Base-by-base conservation (phyloP, 176 grass and related monocot species). In the Olyra latifolia region DNA sequence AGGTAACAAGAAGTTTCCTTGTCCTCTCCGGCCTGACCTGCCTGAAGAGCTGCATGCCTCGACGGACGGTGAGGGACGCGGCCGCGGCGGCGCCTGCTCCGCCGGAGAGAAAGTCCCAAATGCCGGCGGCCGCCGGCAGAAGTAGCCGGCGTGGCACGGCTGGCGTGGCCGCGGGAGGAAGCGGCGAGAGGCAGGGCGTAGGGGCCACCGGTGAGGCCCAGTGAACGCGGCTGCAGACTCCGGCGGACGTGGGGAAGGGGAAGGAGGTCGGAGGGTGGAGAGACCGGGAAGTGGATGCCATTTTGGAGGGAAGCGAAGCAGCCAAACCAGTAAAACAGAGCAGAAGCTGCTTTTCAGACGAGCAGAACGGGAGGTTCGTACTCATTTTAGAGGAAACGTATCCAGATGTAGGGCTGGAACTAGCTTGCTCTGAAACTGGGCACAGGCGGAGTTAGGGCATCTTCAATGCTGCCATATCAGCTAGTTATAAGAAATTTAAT, bases 1-100 rank as follows among this genome's bases (percentile, higher is more conserved):
- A 64, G 1, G 35, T 9, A 17, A 35, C n/a, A 40, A 4, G 11
- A 61, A 1, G 6, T 14, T 14, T 19, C 23, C 20, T 6, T 20
- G 38, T 17, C 4, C 5, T 29, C n/a, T n/a, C n/a, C 2, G 32
- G 32, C 32, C 23, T 22, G 24, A 97, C 94, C 94, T 94, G 46
- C 24, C 81, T 74, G 80, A 97, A 98, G 44, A 92, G 92, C 44
- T 87, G 62, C 95, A 98, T 94, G 78, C 95, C 95, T 10, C 77
- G 87, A 74, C 91, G 83, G 65, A 94, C 83, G 62, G 95, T 82
- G 11, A 90, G 62, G 30, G 87, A 66, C 20, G 87, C 89, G 24
- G 90, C 75, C 15, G 79, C 79, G 2, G 75, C 91, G 10, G 63
- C 80, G 16, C 80, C 69, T 6, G 60, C 32, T 48, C 91, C 91